Conservation (phyloP, 768 basidiomycete genomes). For the Boletus rubroflammeus region DNA sequence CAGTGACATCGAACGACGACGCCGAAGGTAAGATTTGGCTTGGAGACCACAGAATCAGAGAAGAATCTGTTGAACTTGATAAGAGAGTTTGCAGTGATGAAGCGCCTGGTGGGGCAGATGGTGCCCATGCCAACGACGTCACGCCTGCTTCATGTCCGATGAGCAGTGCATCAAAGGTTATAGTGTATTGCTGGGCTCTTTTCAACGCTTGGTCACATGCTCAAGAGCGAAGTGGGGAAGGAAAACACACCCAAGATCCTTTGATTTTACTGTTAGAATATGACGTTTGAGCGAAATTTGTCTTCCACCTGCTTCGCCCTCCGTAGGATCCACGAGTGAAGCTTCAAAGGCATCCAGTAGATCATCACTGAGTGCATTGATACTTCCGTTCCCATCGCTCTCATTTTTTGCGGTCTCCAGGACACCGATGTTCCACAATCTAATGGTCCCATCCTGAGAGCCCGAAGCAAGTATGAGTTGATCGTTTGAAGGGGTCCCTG, state of each 20-base stretch:
- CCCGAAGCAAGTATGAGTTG: conserved; percentile 82
- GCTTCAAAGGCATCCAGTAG: conserved; percentile 87
- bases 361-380: conserved; percentile 53
- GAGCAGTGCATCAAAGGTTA: conserved; percentile 91
- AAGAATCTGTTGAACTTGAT: conserved; percentile 95
- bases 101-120: conserved; percentile 29
- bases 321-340: conserved; percentile 65
- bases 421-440: conserved; percentile 82
- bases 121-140: conserved; percentile 84
- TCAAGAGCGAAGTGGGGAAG: conserved; percentile 24
- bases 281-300: conserved; percentile 91
- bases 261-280: conserved; percentile 61
- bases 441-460: conserved; percentile 91
- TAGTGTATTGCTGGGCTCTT: conserved; percentile 57
- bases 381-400: conserved; percentile 18
- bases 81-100: conserved; percentile 52
- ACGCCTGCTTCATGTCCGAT: conserved; percentile 95
- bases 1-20: conserved; percentile 38
- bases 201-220: neutral
- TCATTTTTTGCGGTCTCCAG: conserved; percentile 27
- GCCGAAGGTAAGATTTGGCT: conserved; percentile 43
- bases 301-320: conserved; percentile 73
- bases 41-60: conserved; percentile 91
- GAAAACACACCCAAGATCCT: conserved; percentile 17
- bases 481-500: conserved; percentile 19